A percentile compares a stretch with the other conserved stretches of the same genome.
These are phyloP conservation scores for Syzygium malaccense DNA, from an alignment of 441 rosid genomes.

Conservation along the genomic window DNA sequence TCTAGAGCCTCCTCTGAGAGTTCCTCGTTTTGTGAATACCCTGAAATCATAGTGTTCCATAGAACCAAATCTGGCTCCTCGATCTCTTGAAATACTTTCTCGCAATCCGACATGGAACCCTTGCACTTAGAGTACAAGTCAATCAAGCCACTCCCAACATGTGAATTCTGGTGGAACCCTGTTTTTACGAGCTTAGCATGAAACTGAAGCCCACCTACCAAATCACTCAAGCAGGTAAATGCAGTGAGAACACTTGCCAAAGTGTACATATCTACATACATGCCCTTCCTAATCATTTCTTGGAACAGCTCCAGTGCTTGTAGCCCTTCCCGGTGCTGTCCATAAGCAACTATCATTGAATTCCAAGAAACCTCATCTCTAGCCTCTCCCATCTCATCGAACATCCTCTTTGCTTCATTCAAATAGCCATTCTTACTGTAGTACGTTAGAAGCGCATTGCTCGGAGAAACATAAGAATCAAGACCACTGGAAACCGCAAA, in stretches of 20 bases:
- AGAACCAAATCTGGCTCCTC: slow-evolving; percentile 53
- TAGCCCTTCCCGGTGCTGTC: slow-evolving; percentile 62
- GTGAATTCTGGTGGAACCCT: slow-evolving; percentile 65
- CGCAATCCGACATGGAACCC: slow-evolving; percentile 38
- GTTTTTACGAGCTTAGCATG: slow-evolving; percentile 56
- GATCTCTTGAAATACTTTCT: slow-evolving; percentile 61
- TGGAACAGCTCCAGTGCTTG: slow-evolving; percentile 54
- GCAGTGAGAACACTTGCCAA: slow-evolving; percentile 75
- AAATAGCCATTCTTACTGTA: slow-evolving; percentile 57
- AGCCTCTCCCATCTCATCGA: slow-evolving; percentile 40
- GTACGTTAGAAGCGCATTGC: slow-evolving; percentile 52
- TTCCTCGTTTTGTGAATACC: slow-evolving; percentile 61
- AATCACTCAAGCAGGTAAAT: slow-evolving; percentile 43
- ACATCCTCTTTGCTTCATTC: slow-evolving; percentile 53
- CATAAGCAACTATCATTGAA: slow-evolving; percentile 81
- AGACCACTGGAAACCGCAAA: slow-evolving; percentile 48
- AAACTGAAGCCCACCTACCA: slow-evolving; percentile 67
- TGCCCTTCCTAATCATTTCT: slow-evolving; percentile 45
- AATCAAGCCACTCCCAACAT: slow-evolving; percentile 83
- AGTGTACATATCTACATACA: slow-evolving; percentile 61
- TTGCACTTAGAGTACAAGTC: slow-evolving; percentile 81
- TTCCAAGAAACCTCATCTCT: slow-evolving; percentile 89
- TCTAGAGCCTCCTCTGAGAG: slow-evolving; percentile 60
- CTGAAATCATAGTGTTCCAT: slow-evolving; percentile 93
- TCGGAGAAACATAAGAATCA: slow-evolving; percentile 58